Base-by-base conservation (phyloP, 2,329 filamentous ascomycete genomes). In the Tolypocladium tropicale region DNA sequence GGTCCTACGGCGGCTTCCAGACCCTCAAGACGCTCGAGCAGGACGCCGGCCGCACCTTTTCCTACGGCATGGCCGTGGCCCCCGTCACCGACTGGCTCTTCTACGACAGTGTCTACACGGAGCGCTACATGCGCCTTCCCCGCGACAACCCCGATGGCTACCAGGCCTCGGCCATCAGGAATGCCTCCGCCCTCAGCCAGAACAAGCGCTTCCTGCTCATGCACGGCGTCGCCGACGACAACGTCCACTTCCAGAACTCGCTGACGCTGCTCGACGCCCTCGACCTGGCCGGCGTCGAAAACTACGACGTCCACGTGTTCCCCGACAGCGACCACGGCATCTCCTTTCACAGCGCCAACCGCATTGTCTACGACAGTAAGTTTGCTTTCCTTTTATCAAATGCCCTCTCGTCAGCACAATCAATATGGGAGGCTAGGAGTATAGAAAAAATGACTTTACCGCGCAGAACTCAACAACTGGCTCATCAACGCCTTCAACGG, bases 71-170 rank as follows among this genome's bases (percentile, higher is more conserved):
- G 89, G 91, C 95, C 7, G 95, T 99, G 53, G 94, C 94, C 1
- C 94, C 94, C 21, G 94, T 99, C n/a, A 97, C 93, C 0, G 92
- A 99, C 72, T 99, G 94, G 94, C 82, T 88, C 56, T 96, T 88
- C 73, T 99, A 99, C 73, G 89, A 96, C 73, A 89, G 85, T 57
- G 86, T 96, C 65, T 96, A 96, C 75, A 95, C 92, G 0, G 92
- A 96, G 73, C 85, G 94, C 37, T 99, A 97, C 74, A 99, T 99
- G 95, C 88, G 92, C 67, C 96, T 86, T 1, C 94, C 94, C 2
- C 85, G 95, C 68, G 78, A 88, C 66, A 99, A 99, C 68, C 72
- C 75, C 0, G 74, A 68, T 0, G 94, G 94, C 14, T 99, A 97
- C 74, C 78, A 84, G 46, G 84, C 82, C 60, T 83, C 89, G 6